Evolutionary conservation across 164 flowering plant genomes (phyloP).

Genomic region (Magnolia officinalis): DNA sequence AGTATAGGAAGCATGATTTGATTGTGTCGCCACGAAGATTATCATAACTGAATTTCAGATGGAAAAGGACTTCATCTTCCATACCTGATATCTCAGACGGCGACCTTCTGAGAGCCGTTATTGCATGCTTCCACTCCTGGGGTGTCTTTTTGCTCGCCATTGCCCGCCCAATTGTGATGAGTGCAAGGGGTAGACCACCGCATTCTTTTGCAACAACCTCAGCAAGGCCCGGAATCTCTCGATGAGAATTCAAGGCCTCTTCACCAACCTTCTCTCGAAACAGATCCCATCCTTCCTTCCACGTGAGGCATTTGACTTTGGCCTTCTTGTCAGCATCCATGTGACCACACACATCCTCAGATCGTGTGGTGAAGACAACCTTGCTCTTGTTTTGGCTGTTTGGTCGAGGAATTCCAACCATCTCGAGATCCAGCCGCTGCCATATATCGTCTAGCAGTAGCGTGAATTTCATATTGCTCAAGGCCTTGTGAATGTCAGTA

Average conservation of each 20-base stretch:
- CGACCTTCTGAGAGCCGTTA: neutral
- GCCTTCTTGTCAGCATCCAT: constrained; percentile 9
- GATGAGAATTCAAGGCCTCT: neutral
- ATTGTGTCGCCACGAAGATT: neutral
- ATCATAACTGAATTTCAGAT: constrained; percentile 17
- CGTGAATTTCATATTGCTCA: constrained; percentile 4
- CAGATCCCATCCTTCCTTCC: constrained; percentile 9
- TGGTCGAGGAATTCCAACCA: constrained; percentile 5
- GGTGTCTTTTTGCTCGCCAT: constrained; percentile 12
- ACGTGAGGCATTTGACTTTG: neutral
- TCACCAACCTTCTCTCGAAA: constrained; percentile 11
- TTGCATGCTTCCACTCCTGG: constrained; percentile 13
- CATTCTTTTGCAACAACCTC: constrained; percentile 4
- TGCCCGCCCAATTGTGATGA: constrained; percentile 3
- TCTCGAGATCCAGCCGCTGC: constrained; percentile 2
- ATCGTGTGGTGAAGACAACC: constrained; percentile 9
- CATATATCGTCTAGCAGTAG: constrained; percentile 13
- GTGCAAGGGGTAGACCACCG: constrained; percentile 14
- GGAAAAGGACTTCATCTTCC: neutral
- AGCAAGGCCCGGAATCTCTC: neutral
- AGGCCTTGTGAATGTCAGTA: neutral
- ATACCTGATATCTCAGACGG: constrained; percentile 1
- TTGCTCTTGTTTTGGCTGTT: constrained; percentile 1
- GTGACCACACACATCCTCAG: constrained; percentile 1
- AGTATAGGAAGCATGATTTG: constrained; percentile 10